Evolutionary conservation across 228 moss, liverwort and hornwort genomes (phyloP), one percentile per base, ranked within the genome.

Genomic region (Sphagnum fallax): DNA sequence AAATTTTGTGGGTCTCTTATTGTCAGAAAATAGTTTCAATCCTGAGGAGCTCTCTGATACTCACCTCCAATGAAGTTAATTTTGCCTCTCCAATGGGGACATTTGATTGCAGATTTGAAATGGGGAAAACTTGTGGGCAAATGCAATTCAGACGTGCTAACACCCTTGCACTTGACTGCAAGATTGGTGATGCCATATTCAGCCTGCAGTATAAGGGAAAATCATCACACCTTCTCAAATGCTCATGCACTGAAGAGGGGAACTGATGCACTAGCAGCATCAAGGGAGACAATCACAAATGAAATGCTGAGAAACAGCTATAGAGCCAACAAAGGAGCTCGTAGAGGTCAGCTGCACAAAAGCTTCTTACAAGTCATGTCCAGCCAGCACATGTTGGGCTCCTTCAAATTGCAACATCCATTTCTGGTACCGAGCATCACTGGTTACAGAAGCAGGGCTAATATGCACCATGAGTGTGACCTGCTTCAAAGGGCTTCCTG

Each of bases 41-140:
- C 32, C 32, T 32, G 32, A 32, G 32, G 32, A 32, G 32, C 32
- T 3, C 32, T 32, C 32, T 2, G 32, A 12, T 12, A 55, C 55
- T 55, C 12, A 12, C 55, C 2, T 55, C 55, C 8, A 55, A 8
- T 8, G 55, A 12, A 55, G 55, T 1, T 55, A 55, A 12, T 55
- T 55, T 12, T 50, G 65, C 6, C 4, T 50, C 48, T 65, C 18
- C 15, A 8, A 16, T 9, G 47, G 65, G 11, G 51, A 58, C 7
- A 64, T 65, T 76, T 9, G 79, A 51, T 78, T 80, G 81, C 70
- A 98, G 74, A 58, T 92, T 88, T 53, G 82, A 76, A 53, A 93
- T 76, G 69, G 98, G 87, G 79, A 98, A 98, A 15, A 98, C 90
- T 81, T 89, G 92, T 48, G 98, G 98, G 72, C 98, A 98, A 50